Percentiles rank a stretch among this genome's conserved stretches.
Conservation (phyloP, 1,139 yeast genomes). For the Debaryomyces udenii region DNA sequence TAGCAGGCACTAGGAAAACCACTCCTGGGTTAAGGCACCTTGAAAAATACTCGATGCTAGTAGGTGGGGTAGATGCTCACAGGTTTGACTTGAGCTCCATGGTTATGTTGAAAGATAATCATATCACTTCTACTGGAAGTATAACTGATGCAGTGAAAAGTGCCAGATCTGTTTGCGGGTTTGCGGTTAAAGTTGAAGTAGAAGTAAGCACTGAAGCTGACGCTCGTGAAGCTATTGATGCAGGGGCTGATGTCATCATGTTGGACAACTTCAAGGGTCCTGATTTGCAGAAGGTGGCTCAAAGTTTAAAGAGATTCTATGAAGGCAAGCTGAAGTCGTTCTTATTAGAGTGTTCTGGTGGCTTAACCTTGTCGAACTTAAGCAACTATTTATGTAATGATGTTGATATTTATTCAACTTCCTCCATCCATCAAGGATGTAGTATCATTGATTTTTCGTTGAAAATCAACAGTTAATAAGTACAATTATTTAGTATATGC, state of each 20-base stretch:
- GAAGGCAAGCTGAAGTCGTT: slow-evolving; percentile 52
- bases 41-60: slow-evolving; percentile 92
- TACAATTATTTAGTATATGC: slow-evolving; percentile 4
- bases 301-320: slow-evolving; percentile 61
- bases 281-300: slow-evolving; percentile 68
- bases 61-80: slow-evolving; percentile 94
- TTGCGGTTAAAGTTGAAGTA: slow-evolving; percentile 88
- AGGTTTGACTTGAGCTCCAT: slow-evolving; percentile 88
- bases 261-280: slow-evolving; percentile 82
- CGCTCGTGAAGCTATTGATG: slow-evolving; percentile 88
- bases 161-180: slow-evolving; percentile 85
- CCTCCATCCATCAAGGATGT: slow-evolving; percentile 91
- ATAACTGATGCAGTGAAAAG: slow-evolving; percentile 78
- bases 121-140: slow-evolving; percentile 89
- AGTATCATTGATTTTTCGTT: slow-evolving; percentile 81
- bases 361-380: slow-evolving; percentile 73
- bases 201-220: slow-evolving; percentile 84
- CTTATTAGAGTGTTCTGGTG: slow-evolving; percentile 90
- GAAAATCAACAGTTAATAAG: slow-evolving; percentile 55
- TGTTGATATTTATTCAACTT: slow-evolving; percentile 88
- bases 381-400: slow-evolving; percentile 69
- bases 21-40: slow-evolving; percentile 89
- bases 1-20: slow-evolving; percentile 98
- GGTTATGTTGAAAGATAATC: slow-evolving; percentile 97
- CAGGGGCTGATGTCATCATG: slow-evolving; percentile 97